Evolutionary conservation across 179 eudicot species (phyloP), one percentile per base, ranked within the genome.

Genomic region (Pouteria campechiana): DNA sequence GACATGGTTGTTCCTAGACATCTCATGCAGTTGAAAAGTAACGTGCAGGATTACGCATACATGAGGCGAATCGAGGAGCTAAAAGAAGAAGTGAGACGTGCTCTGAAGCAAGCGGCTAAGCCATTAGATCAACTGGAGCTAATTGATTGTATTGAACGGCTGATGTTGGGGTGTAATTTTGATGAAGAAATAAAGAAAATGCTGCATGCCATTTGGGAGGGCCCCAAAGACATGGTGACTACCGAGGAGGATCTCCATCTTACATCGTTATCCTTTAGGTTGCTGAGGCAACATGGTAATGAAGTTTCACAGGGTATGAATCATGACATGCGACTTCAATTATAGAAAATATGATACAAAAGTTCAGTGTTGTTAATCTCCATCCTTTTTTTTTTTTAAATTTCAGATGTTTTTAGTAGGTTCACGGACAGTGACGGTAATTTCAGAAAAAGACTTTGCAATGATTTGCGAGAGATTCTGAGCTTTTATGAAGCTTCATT

Each of bases 401-500:
- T 20, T 37, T 29, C 44, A 52, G 48, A 46, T 7, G 30, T 40
- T 8, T 37, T 50, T 19, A 6, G 16, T 0, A 6, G 27, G 27
- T 40, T 61, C 42, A 37, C 13, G 52, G 7, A 28, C 46, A 8
- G 8, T 15, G 20, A 4, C 5, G 55, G 61, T n/a, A 8, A 42
- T 16, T 50, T 63, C 27, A 38, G 48, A 15, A 7, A 12, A 15
- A 12, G 34, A 29, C 37, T 39, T 6, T 3, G 20, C 11, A 48
- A 31, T n/a, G 52, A 63, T 37, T 25, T 17, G 3, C 39, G 44
- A 16, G 57, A 52, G 0, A 4, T 63, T 21, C 25, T 63, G 6
- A 12, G 41, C 13, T 32, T 61, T 23, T 61, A 61, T 13, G 66
- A 61, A 25, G 59, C 66, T 23, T 52, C 66, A 0, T 64, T 20